Base-by-base conservation (phyloP, 176 grass and related monocot genomes). In the Hyparrhenia diplandra region DNA sequence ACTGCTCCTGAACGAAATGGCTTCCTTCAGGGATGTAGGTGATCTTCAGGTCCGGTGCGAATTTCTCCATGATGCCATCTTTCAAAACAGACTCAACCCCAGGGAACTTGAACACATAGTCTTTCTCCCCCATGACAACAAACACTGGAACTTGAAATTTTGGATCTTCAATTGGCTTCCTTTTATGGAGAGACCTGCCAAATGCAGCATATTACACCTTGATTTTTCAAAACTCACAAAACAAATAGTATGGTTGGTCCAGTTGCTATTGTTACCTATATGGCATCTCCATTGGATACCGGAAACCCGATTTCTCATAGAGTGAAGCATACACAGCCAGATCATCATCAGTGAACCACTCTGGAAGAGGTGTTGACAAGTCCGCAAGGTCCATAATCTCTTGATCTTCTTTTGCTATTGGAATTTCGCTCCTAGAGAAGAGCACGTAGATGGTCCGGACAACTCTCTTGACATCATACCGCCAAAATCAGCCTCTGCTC, bases 381-480 rank as follows among this genome's bases (percentile, higher is more conserved):
- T 85, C 83, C 0, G 86, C 80, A 10, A 94, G 83, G 83, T 91
- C 92, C 79, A 87, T 84, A 54, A 91, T 91, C 84, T 94, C 92
- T 65, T 89, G 75, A 8, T 49, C 65, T 60, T 87, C 76, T 17
- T 79, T n/a, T 74, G 92, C 92, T 69, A 94, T 83, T 3, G 92
- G 89, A 57, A 91, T 84, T 42, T 94, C 86, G n/a, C 43, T 85
- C 30, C 71, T 82, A 23, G 92, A 87, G 77, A 94, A 94, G 34
- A 94, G 89, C 8, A 89, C 71, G 12, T 89, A 94, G 52, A 94
- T 76, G 21, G 89, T 94, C 42, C 81, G 84, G 20, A 91, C 83
- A 10, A 94, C 84, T 60, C 71, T 73, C 81, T 84, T 87, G 11
- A 87, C 73, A 23, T 89, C 84, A 18, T 85, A 94, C 43, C 84